Evolutionary conservation across 352 stramenopile genomes (phyloP).

Genomic region (Pythium pyrilobum): DNA sequence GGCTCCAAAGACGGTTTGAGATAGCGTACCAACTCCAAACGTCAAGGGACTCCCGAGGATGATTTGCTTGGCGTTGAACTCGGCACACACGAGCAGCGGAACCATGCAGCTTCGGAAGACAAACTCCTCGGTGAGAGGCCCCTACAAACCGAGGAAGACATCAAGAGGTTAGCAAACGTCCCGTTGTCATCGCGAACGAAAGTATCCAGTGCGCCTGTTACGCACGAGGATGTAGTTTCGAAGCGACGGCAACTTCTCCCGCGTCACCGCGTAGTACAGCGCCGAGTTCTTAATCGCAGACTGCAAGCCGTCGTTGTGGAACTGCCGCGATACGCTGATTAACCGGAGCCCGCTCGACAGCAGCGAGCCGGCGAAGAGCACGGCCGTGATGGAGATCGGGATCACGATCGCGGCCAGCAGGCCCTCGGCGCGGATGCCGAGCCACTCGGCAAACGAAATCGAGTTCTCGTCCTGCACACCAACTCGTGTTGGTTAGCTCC

Average conservation of each 20-base stretch:
- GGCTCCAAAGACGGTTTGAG: slow-evolving; percentile 1
- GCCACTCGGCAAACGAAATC: slow-evolving; percentile 80
- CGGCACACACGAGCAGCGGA: slow-evolving; percentile 78
- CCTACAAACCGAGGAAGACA: slow-evolving; percentile 33
- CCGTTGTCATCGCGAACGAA: too few species aligned
- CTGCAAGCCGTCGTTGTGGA: slow-evolving; percentile 65
- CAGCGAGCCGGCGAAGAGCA: slow-evolving; percentile 78
- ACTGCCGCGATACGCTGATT: slow-evolving; percentile 71
- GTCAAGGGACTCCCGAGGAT: slow-evolving; percentile 88
- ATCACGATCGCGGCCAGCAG: slow-evolving; percentile 50
- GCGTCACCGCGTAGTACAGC: slow-evolving; percentile 71
- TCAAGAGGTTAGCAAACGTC: neutral
- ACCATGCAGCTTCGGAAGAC: slow-evolving; percentile 95
- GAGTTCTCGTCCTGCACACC: slow-evolving; percentile 54
- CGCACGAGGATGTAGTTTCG: slow-evolving; percentile 79
- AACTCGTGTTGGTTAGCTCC: neutral
- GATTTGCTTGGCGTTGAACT: slow-evolving; percentile 79
- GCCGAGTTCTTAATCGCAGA: slow-evolving; percentile 80
- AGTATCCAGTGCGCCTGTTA: too few species aligned
- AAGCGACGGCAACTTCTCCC: slow-evolving; percentile 68
- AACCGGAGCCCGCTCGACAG: slow-evolving; percentile 69
- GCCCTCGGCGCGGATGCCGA: slow-evolving; percentile 70
- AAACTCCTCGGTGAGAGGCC: slow-evolving; percentile 93
- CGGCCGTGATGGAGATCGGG: slow-evolving; percentile 57
- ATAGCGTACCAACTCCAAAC: slow-evolving; percentile 89